These are phyloP conservation scores for Citrus hindsii DNA, from an alignment of 345 rosid species.

Conservation along the genomic window DNA sequence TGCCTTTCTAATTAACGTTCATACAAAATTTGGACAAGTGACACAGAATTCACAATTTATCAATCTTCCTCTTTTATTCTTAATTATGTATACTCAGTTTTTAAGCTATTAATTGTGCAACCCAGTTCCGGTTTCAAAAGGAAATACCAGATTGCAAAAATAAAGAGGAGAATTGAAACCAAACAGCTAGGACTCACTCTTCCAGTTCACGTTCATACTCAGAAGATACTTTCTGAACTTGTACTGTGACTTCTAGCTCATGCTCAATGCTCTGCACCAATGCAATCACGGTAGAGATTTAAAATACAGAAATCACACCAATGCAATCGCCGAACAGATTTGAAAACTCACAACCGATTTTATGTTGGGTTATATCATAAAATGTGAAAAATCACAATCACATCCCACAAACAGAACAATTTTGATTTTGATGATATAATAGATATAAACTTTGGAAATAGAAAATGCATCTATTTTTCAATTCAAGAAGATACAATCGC, in stretches of 20 bases:
- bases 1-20: not conserved
- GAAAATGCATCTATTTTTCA: not conserved
- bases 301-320: conserved; percentile 21
- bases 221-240: conserved; percentile 52
- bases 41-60: not conserved
- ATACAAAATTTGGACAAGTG: not conserved
- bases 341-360: not conserved
- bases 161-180: not conserved
- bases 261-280: conserved; percentile 45
- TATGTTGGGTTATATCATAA: not conserved
- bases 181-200: conserved; percentile 51
- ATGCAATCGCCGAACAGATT: conserved; percentile 16
- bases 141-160: not conserved
- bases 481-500: not conserved
- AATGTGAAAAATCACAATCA: not conserved
- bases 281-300: conserved; percentile 16
- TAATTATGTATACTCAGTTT: not conserved
- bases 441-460: not conserved
- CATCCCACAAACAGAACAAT: not conserved
- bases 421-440: not conserved
- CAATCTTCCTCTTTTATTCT: not conserved
- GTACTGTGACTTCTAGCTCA: conserved; percentile 49
- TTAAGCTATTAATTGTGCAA: not conserved
- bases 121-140: not conserved
- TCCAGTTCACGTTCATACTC: conserved; percentile 75